A percentile compares a stretch with the other conserved stretches of the same genome.
Evolutionary conservation across 331 rosid species (phyloP).

Genomic region (Quercus tomentella): DNA sequence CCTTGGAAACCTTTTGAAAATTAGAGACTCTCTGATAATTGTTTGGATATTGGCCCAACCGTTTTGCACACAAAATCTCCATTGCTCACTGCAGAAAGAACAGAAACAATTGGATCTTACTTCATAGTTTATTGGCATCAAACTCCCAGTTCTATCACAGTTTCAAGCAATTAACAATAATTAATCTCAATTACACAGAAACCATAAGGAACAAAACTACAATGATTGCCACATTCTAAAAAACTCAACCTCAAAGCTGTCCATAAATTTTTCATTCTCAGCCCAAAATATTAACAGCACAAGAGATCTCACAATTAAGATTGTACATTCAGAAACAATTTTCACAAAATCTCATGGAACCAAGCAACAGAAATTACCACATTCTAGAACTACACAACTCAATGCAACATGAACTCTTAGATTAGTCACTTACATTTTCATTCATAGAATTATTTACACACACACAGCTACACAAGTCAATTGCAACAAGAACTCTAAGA

Average conservation of each 20-base stretch:
- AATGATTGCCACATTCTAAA: not conserved
- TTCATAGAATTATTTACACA: not conserved
- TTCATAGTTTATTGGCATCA: not conserved
- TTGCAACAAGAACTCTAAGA: not conserved
- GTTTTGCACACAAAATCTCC: constrained; percentile 34
- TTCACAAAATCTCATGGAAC: too few species aligned
- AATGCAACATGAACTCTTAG: not conserved
- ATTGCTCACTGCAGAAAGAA: constrained; percentile 30
- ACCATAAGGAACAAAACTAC: not conserved
- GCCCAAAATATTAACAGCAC: too few species aligned
- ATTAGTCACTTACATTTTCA: not conserved
- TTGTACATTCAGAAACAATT: too few species aligned
- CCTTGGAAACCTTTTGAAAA: constrained; percentile 11
- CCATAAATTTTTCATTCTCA: too few species aligned
- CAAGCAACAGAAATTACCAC: not conserved
- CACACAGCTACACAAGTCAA: not conserved
- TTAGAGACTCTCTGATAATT: constrained; percentile 5
- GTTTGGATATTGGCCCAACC: constrained; percentile 5
- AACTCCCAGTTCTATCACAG: not conserved
- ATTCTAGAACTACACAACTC: not conserved
- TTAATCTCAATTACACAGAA: not conserved
- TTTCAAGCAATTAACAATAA: not conserved
- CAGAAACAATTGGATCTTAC: constrained; percentile 2
- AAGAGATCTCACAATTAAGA: too few species aligned
- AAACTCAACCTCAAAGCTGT: not conserved